A percentile compares a stretch with the other conserved stretches of the same genome.
Evolutionary conservation across 2,329 filamentous ascomycete genomes (phyloP).

Genomic region (Curvularia eragrostidis): DNA sequence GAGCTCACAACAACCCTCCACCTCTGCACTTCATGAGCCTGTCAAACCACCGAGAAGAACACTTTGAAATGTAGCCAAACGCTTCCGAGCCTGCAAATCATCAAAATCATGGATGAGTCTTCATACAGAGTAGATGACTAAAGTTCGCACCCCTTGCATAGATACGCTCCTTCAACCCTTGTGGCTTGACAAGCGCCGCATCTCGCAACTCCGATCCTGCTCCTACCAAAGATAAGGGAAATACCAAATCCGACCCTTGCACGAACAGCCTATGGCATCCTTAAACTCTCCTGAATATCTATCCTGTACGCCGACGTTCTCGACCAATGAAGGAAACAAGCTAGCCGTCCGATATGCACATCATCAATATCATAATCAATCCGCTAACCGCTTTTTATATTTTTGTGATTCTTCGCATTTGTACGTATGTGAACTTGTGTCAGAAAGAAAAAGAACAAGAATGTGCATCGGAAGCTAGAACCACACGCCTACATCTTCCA

Average conservation of each 20-base stretch:
- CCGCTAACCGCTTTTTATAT: background rate
- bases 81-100: background rate
- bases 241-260: background rate
- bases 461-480: background rate
- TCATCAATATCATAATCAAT: background rate
- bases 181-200: background rate
- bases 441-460: background rate
- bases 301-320: background rate
- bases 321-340: background rate
- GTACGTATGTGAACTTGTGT: background rate
- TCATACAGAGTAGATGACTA: background rate
- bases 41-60: background rate
- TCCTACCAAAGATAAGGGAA: background rate
- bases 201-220: background rate
- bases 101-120: background rate
- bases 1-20: no score
- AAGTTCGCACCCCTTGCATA: background rate
- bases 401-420: background rate
- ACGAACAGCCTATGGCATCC: background rate
- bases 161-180: background rate
- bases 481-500: background rate
- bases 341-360: background rate
- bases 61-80: background rate
- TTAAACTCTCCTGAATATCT: background rate
- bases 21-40: background rate